Base-by-base conservation (phyloP, 2,329 filamentous ascomycete genomes). In the Claviceps monticola region DNA sequence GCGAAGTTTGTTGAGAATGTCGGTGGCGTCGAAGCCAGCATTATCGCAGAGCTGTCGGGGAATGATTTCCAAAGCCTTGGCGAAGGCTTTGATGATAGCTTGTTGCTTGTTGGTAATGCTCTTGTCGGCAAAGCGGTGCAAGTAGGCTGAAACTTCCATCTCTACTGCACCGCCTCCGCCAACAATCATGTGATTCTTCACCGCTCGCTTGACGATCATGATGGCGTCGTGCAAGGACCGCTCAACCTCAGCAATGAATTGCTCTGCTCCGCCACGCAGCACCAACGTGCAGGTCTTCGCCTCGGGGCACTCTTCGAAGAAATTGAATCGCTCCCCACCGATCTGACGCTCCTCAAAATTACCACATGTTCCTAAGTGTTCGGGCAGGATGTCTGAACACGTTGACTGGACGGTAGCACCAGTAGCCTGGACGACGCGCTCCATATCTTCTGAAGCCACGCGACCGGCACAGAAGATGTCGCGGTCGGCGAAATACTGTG, bases 181-280 rank as follows among this genome's bases (percentile, higher is more conserved):
- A 26, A 98, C 93, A 58, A 98, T 95, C 65, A 81, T 86, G 64
- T 84, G 84, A 76, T 97, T 95, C 74, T 88, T 88, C 70, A 97
- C 88, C 29, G 93, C 88, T 56, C 94, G 89, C 81, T 97, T 97
- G 65, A 98, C 93, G 63, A 98, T 95, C 93, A 98, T 98, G 71
- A 98, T 97, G 61, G 93, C 93, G 64, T 98, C 93, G 75, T 98
- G 93, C 59, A 98, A 79, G 65, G 88, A 95, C 57, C 93, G 87
- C 75, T 98, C 93, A 1, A 96, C 93, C 70, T 98, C 93, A 53
- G 93, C 93, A 62, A 98, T 98, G 73, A 98, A 98, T 69, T 98
- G 93, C 74, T 98, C 93, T 38, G 93, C 93, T 58, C 93, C 93
- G 63, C 93, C 93, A 64, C 93, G 87, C 56, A 98, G 83, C 42